These are phyloP conservation scores for Rhododendron ovatum DNA, from an alignment of 148 eudicot genomes.

Conservation along the genomic window DNA sequence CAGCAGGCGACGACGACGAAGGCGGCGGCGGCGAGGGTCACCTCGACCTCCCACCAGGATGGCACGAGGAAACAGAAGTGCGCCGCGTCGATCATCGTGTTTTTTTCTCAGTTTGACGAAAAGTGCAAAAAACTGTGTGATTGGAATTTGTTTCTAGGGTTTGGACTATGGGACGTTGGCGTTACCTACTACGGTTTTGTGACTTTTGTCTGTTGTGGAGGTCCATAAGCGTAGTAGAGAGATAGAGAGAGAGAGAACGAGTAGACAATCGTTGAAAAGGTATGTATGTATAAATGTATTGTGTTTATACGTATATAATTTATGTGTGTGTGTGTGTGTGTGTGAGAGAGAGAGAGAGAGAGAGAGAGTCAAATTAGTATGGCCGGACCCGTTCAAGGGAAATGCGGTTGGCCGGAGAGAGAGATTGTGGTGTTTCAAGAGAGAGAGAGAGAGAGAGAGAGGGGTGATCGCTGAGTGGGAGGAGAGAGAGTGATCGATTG, in stretches of 20 bases:
- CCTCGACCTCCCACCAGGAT: constrained; percentile 58
- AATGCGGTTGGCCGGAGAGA: not conserved
- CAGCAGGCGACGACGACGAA: constrained; percentile 46
- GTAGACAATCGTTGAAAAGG: not conserved
- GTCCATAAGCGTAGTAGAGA: not conserved
- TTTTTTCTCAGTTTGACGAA: not conserved
- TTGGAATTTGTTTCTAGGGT: not conserved
- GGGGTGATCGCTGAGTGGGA: not conserved
- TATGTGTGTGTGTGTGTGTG: not conserved
- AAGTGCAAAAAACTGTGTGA: not conserved
- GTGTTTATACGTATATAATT: not conserved
- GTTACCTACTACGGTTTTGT: not conserved
- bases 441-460: not conserved
- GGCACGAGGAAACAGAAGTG: constrained; percentile 31
- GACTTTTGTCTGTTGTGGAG: not conserved
- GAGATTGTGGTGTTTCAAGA: too few relatives aligned
- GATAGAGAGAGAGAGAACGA: not conserved
- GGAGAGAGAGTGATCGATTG: not conserved
- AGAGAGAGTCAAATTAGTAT: not conserved
- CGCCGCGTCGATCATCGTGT: constrained; percentile 31
- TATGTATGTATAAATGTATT: not conserved
- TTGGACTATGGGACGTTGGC: not conserved
- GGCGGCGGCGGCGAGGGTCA: constrained; percentile 35
- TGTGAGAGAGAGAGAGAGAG: not conserved
- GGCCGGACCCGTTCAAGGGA: not conserved